phyloP scores from a whole-genome alignment of 805 yeast genomes.

The Metschnikowia drakensbergensis region DNA sequence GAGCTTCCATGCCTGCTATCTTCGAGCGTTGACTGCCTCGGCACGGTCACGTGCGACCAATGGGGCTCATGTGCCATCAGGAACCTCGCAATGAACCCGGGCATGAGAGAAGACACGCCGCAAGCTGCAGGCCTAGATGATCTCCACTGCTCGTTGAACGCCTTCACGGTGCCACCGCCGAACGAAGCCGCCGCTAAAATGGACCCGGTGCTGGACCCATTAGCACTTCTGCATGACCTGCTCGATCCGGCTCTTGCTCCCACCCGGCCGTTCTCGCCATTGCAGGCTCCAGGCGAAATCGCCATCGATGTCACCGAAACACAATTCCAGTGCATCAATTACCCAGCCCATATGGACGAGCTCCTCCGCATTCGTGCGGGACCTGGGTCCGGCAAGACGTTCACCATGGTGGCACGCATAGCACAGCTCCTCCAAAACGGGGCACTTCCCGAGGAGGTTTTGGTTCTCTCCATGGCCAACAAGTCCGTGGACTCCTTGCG shows the following conservation, averaged over 20 bases:
- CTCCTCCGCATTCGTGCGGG: constrained; percentile 59
- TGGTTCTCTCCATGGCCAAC: constrained; percentile 66
- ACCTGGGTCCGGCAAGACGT: constrained; percentile 74
- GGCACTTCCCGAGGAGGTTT: constrained; percentile 49
- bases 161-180: too few relatives aligned
- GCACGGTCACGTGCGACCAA: too few relatives aligned
- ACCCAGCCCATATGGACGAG: constrained; percentile 35
- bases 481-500: constrained; percentile 55
- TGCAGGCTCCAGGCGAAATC: background rate
- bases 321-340: constrained; percentile 45
- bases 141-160: too few relatives aligned
- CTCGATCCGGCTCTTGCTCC: background rate
- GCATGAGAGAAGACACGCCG: too few relatives aligned
- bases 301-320: constrained; percentile 33
- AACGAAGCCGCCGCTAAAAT: too few relatives aligned
- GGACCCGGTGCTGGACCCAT: too few relatives aligned
- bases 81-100: too few relatives aligned
- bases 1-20: too few relatives aligned
- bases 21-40: too few relatives aligned
- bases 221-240: background rate
- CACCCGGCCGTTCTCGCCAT: background rate
- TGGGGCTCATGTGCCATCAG: too few relatives aligned
- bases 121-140: too few relatives aligned
- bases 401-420: constrained; percentile 52
- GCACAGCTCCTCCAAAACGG: constrained; percentile 40